A percentile compares a stretch with the other conserved stretches of the same genome.
These are phyloP conservation scores for Inosperma sp. DNA, from an alignment of 768 basidiomycete genomes.

Conservation along the genomic window DNA sequence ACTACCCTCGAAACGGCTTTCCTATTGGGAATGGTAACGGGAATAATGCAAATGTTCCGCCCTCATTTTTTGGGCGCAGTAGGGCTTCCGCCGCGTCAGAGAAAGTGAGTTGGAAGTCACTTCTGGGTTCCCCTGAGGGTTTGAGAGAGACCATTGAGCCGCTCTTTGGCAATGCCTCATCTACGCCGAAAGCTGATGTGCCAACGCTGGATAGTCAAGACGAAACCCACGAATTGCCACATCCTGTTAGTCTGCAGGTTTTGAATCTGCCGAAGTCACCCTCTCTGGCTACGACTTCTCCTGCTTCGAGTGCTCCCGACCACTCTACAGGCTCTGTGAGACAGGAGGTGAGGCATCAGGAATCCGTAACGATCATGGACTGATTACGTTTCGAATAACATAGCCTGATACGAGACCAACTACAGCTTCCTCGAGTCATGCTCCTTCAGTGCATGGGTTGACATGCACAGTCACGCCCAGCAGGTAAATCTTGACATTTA, in stretches of 20 bases:
- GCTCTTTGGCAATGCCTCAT: conserved; percentile 5
- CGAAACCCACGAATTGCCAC: not conserved
- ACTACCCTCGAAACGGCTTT: not conserved
- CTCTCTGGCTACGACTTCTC: conserved; percentile 20
- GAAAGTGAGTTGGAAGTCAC: conserved; percentile 15
- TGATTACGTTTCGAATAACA: not conserved
- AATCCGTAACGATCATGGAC: not conserved
- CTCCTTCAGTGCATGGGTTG: conserved; percentile 6
- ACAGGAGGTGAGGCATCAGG: conserved; percentile 11
- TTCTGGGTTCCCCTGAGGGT: conserved; percentile 8
- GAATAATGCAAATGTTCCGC: not conserved
- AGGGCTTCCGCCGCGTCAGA: conserved; percentile 4
- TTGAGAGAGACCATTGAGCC: conserved; percentile 1
- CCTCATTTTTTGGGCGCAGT: conserved; percentile 4
- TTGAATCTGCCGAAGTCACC: conserved; percentile 15
- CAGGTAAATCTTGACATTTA: conserved; percentile 16
- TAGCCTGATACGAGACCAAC: conserved; percentile 25
- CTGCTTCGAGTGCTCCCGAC: conserved; percentile 18
- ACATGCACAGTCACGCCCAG: conserved; percentile 22
- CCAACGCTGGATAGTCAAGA: conserved; percentile 7
- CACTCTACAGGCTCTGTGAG: conserved; percentile 15
- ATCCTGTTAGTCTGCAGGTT: not conserved
- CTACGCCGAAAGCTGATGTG: conserved; percentile 12
- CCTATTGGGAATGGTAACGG: not conserved
- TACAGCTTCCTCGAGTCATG: conserved; percentile 18